phyloP scores from a whole-genome alignment of 225 moss, liverwort and hornwort genomes.

The Pleurozium schreberi region DNA sequence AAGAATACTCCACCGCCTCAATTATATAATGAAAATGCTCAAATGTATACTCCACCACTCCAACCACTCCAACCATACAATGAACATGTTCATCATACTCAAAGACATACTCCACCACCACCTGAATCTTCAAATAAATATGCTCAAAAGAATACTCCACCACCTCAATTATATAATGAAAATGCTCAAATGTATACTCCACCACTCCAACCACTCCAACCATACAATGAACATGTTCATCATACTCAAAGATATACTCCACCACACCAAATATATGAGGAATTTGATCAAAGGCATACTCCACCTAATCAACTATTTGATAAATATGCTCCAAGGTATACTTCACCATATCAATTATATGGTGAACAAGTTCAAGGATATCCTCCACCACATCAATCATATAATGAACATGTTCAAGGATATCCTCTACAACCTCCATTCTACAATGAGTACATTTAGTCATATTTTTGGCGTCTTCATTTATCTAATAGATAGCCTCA shows the following conservation, averaged over 20 bases:
- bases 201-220: neutral
- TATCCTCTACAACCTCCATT: neutral
- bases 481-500: neutral
- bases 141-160: neutral
- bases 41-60: neutral
- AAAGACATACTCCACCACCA: neutral
- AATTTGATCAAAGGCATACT: fast-evolving
- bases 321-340: too few species aligned
- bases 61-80: neutral
- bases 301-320: neutral
- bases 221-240: neutral
- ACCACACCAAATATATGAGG: neutral
- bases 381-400: neutral
- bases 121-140: fast-evolving
- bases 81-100: neutral
- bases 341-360: neutral
- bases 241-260: neutral
- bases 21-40: neutral
- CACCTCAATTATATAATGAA: neutral
- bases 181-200: neutral
- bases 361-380: neutral
- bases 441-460: neutral
- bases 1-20: neutral
- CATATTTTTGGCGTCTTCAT: neutral
- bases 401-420: neutral